Evolutionary conservation across 176 grass and related monocot genomes (phyloP), one percentile per base, ranked within the genome.

Genomic region (Zea luxurians): DNA sequence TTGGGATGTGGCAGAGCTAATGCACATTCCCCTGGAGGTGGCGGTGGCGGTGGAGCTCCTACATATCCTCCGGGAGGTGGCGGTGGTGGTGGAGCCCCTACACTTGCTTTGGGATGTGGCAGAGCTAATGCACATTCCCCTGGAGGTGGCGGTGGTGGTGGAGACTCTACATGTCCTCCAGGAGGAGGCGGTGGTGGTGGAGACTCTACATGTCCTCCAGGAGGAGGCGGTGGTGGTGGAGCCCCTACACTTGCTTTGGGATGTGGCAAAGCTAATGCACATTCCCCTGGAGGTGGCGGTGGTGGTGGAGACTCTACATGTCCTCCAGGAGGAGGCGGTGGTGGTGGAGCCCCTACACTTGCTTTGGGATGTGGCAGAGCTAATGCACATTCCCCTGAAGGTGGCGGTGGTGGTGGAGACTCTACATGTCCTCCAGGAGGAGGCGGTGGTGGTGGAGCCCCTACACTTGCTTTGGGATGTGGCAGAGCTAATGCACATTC

Each of bases 221-320:
- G 61, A 42, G 79, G 36, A 46, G 75, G 61, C 1, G 66, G 81
- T 13, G 64, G 66, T 2, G 61, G 36, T 2, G 53, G 58, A 2
- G 74, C 44, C 20, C 46, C 57, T 15, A 4, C 13, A n/a, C 50
- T 27, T 27, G 27, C 27, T 27, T 1, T 27, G 27, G 27, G 27
- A 27, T 27, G 27, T 27, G 27, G 27, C 27, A 27, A 1, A 27
- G 27, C 27, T 27, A 27, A 27, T 27, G 27, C 27, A 27, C 27
- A 27, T 27, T 27, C 27, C 27, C 27, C 27, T 3, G 48, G 76
- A 6, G 52, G n/a, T 8, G 66, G 35, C 63, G 50, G 36, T 3
- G 84, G 52, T 41, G 78, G 85, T 7, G 77, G 77, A 21, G 79
- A 76, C 72, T 27, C 72, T 54, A 59, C 52, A 44, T 57, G 53